Base-by-base conservation (phyloP, 257 asterid species). In the Petunia axillaris region DNA sequence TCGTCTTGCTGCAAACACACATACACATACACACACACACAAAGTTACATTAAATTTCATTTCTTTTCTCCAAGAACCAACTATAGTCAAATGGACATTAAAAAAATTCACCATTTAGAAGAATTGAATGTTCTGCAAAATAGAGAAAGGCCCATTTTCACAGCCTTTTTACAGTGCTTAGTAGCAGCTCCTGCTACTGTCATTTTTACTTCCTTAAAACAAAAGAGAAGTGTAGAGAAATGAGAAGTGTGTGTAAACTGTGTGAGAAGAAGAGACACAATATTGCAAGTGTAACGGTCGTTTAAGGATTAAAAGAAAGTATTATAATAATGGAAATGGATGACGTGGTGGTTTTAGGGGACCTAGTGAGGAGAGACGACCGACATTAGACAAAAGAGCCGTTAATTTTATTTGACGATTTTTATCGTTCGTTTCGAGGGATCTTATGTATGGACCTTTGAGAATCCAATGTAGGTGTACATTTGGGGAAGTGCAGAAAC, bases 111-210 rank as follows among this genome's bases (percentile, higher is more conserved):
- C 97, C 97, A 95, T 89, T 93, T 95, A 83, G 98, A 90, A 16
- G 99, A 86, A 64, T 90, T 92, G 93, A 95, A 95, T 65, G 92
- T 90, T 10, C 84, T 83, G 77, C 90, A 81, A 82, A 93, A 88
- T 63, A 95, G 87, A 11, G 90, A 70, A 40, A 92, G 81, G 5
- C 88, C 91, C 88, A 93, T 87, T 71, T 60, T 86, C 88, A 88
- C 66, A 13, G 89, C 94, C 87, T 89, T 93, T 89, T 91, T 93
- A 82, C 97, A 94, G 76, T 85, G 87, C 79, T 78, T 60, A 57
- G 87, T 78, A 79, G 92, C 96, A 53, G 82, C 82, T 86, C 85
- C 85, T 48, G 83, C 87, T 67, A 84, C 91, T 0, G 86, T 80
- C 97, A 92, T 91, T 40, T 75, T 53, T 44, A 25, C 7, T 9